Conservation (phyloP, 371 early-diverging fungal genomes). For the Nematocida sp. region DNA sequence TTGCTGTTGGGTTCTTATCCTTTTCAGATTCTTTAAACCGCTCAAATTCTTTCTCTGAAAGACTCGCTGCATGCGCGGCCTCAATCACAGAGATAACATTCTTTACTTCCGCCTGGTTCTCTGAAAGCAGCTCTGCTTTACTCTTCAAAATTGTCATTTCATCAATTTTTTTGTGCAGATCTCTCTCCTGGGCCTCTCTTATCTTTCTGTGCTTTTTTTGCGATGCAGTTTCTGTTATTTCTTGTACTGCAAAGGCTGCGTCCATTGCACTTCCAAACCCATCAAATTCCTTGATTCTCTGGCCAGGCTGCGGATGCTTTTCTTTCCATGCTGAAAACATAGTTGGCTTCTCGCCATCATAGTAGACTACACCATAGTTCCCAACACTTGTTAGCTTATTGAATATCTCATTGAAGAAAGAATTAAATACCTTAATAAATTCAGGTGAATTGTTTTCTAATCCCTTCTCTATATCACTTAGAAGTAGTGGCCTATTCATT, state of each 20-base stretch:
- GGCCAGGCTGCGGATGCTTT: neutral
- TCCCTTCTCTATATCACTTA: neutral
- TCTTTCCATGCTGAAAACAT: conserved; percentile 49
- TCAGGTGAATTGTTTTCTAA: conserved; percentile 23
- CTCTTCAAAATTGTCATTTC: conserved; percentile 60
- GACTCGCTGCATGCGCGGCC: conserved; percentile 57
- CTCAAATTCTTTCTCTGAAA: conserved; percentile 69
- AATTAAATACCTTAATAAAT: conserved; percentile 46
- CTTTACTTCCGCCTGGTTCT: conserved; percentile 55
- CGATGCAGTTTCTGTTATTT: conserved; percentile 32
- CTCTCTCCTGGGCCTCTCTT: conserved; percentile 45
- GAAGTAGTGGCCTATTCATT: neutral
- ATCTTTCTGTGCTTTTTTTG: conserved; percentile 51
- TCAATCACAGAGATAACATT: conserved; percentile 60
- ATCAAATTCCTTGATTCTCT: conserved; percentile 17
- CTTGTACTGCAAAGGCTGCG: conserved; percentile 35
- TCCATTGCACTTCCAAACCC: conserved; percentile 50
- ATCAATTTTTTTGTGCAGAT: conserved; percentile 61
- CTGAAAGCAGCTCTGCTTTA: conserved; percentile 57
- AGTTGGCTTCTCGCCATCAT: conserved; percentile 39
- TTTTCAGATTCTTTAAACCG: conserved; percentile 66
- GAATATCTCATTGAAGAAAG: conserved; percentile 39
- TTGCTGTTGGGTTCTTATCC: conserved; percentile 50
- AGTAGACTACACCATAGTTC: conserved; percentile 40
- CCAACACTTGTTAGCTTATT: conserved; percentile 34